These are phyloP conservation scores for Starmera stellimalicola DNA, from an alignment of 1,139 yeast species.

Conservation along the genomic window DNA sequence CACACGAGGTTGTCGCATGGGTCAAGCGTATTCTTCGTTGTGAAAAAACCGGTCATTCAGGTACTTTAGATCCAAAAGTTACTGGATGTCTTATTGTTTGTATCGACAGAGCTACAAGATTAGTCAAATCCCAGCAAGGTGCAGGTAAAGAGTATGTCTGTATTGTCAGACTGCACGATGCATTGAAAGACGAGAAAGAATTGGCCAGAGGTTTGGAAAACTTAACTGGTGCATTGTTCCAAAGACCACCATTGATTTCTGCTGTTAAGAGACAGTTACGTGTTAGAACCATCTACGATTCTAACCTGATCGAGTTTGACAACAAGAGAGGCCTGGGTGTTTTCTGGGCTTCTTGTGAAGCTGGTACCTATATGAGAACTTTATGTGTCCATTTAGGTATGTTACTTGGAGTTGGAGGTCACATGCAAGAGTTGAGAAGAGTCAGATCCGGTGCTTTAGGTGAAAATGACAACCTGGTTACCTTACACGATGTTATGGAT, in stretches of 20 bases:
- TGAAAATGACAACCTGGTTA: conserved; percentile 86
- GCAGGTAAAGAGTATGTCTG: conserved; percentile 99
- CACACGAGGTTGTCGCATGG: conserved; percentile 99
- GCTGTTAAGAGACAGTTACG: conserved; percentile 99
- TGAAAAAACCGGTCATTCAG: conserved; percentile 98
- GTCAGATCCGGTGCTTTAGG: conserved; percentile 95
- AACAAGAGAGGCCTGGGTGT: conserved; percentile 95
- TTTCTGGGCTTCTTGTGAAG: conserved; percentile 99
- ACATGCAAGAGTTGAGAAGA: conserved; percentile 99
- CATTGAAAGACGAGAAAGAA: conserved; percentile 83
- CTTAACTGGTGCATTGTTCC: conserved; percentile 96
- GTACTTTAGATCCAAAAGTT: conserved; percentile 97
- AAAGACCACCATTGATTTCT: conserved; percentile 97
- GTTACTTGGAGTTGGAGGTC: conserved; percentile 98
- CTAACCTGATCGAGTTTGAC: conserved; percentile 91
- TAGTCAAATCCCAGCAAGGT: conserved; percentile 98
- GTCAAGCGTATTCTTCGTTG: conserved; percentile 89
- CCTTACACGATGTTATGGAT: conserved; percentile 93
- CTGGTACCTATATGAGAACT: conserved; percentile 99
- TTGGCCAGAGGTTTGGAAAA: conserved; percentile 84
- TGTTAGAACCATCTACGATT: conserved; percentile 95
- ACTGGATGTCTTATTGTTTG: conserved; percentile 97
- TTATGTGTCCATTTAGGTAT: conserved; percentile 97
- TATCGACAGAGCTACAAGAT: conserved; percentile 94
- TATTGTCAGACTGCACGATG: conserved; percentile 91